Evolutionary conservation across 345 rosid species (phyloP).

Genomic region (Populus euphratica): DNA sequence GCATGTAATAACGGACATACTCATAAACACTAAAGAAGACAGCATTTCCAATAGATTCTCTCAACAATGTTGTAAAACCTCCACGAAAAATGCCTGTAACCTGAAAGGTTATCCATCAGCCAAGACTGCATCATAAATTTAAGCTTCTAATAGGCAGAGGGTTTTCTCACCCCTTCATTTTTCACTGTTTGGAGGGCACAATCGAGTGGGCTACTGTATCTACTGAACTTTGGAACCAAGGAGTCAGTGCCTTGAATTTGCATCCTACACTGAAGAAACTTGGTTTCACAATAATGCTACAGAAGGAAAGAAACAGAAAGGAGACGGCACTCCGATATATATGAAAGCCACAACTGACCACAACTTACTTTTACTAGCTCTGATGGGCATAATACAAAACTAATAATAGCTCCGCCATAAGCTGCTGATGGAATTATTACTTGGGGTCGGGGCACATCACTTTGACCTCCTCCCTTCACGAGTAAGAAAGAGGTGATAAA

Average conservation of each 20-base stretch:
- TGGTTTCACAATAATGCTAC: constrained; percentile 34
- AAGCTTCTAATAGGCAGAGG: constrained; percentile 12
- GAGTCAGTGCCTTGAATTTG: constrained; percentile 93
- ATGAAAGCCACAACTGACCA: neutral
- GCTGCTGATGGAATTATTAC: constrained; percentile 89
- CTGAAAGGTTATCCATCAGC: constrained; percentile 53
- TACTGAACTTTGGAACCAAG: constrained; percentile 53
- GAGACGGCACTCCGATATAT: neutral
- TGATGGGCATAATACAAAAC: constrained; percentile 80
- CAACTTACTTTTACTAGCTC: constrained; percentile 74
- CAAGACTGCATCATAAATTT: neutral
- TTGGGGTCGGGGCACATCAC: constrained; percentile 47
- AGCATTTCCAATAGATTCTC: constrained; percentile 80
- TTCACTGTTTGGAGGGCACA: constrained; percentile 74
- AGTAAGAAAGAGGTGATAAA: neutral
- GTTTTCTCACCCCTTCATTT: constrained; percentile 77
- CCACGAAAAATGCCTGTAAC: constrained; percentile 86
- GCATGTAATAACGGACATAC: constrained; percentile 66
- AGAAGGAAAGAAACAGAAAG: constrained; percentile 5
- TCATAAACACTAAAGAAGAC: constrained; percentile 78
- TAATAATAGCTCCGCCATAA: constrained; percentile 84
- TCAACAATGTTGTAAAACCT: constrained; percentile 69
- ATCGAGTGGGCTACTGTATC: constrained; percentile 71
- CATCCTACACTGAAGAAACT: constrained; percentile 86
- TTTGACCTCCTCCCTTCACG: constrained; percentile 53